Conservation (phyloP, 129 eudicot species). For the Tanacetum coccineum region DNA sequence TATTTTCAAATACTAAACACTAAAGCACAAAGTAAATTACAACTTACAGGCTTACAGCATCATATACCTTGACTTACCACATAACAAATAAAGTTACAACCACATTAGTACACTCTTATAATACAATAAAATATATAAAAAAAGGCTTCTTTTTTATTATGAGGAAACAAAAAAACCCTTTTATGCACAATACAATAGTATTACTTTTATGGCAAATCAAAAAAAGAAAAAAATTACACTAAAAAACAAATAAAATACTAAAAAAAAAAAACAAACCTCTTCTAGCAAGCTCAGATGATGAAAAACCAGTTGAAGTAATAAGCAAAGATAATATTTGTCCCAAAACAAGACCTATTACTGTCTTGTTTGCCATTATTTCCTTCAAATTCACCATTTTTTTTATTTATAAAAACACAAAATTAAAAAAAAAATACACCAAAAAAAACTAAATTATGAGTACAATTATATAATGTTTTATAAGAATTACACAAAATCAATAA, state of each 20-base stretch:
- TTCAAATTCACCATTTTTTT: slow-evolving; percentile 37
- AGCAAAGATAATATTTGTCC: slow-evolving; percentile 88
- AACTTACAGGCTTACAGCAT: slow-evolving; percentile 18
- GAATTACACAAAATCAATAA: slow-evolving; percentile 17
- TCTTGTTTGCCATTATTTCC: slow-evolving; percentile 47
- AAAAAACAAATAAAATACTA: slow-evolving; percentile 1
- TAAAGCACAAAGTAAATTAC: background rate
- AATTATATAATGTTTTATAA: background rate
- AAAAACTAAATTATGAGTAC: background rate
- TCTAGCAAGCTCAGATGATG: slow-evolving; percentile 88
- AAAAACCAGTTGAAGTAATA: slow-evolving; percentile 88
- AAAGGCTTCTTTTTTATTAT: background rate
- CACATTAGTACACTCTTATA: slow-evolving; percentile 1
- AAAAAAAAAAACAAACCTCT: slow-evolving; percentile 47
- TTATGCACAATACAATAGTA: slow-evolving; percentile 14
- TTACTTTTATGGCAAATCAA: background rate
- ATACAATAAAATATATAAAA: background rate
- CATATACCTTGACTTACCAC: slow-evolving; percentile 24
- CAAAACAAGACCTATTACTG: slow-evolving; percentile 56
- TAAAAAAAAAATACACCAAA: too few relatives aligned
- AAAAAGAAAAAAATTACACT: background rate
- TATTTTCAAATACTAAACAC: too few relatives aligned
- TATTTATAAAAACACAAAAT: too few relatives aligned
- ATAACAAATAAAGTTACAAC: slow-evolving; percentile 10
- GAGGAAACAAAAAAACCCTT: slow-evolving; percentile 21